Percentiles rank a stretch among this genome's conserved stretches.
Conservation (phyloP, 768 basidiomycete species). For the Tephrocybe sp. region DNA sequence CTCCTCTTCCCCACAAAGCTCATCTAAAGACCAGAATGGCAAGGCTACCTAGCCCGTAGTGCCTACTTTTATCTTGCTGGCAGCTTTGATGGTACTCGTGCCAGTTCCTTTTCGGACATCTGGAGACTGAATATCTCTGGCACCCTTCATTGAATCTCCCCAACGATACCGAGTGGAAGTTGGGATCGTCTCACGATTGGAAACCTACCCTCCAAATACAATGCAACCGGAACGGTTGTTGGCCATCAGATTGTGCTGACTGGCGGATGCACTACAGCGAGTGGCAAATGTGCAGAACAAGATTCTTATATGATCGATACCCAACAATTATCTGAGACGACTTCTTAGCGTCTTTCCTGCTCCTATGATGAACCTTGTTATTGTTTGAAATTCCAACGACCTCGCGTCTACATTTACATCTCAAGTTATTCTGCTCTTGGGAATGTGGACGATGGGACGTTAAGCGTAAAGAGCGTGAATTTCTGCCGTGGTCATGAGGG, state of each 20-base stretch:
- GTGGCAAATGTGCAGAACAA: constrained; percentile 53
- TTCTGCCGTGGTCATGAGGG: constrained; percentile 17
- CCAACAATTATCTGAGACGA: constrained; percentile 30
- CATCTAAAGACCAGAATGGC: too few species aligned
- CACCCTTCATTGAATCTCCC: constrained; percentile 68
- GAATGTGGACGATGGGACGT: constrained; percentile 58
- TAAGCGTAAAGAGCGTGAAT: constrained; percentile 48
- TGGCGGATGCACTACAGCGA: constrained; percentile 57
- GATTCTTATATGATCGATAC: constrained; percentile 56
- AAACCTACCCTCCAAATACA: constrained; percentile 37
- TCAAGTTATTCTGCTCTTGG: constrained; percentile 70
- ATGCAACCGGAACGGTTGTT: constrained; percentile 60
- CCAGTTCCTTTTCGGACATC: constrained; percentile 58
- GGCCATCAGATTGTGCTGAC: constrained; percentile 48
- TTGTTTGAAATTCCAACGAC: constrained; percentile 59
- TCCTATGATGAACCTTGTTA: constrained; percentile 56
- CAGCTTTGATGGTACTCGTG: constrained; percentile 50
- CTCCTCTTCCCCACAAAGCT: too few species aligned
- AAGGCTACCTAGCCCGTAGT: too few species aligned
- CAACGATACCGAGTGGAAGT: constrained; percentile 43
- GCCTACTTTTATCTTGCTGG: constrained; percentile 72
- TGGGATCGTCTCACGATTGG: constrained; percentile 54
- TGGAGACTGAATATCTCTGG: constrained; percentile 73
- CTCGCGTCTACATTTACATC: constrained; percentile 54
- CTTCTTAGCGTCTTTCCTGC: constrained; percentile 56